Evolutionary conservation across 306 rosid genomes (phyloP).

Genomic region (Notholithocarpus densiflorus): DNA sequence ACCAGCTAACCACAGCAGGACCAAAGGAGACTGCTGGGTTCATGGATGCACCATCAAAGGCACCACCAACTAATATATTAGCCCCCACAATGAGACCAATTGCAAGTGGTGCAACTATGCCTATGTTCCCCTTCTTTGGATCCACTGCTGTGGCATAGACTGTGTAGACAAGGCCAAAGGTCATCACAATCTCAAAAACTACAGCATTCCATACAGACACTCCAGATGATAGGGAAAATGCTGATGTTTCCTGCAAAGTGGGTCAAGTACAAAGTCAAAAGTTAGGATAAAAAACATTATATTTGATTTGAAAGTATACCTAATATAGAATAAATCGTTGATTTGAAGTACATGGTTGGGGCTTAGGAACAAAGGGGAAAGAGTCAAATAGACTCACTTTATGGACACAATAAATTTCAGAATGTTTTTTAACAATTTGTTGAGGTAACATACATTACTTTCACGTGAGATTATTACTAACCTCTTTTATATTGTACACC

Average conservation of each 20-base stretch:
- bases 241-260: constrained; percentile 55
- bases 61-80: constrained; percentile 78
- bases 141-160: constrained; percentile 81
- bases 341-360: no score
- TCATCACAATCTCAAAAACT: constrained; percentile 74
- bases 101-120: constrained; percentile 68
- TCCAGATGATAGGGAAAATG: constrained; percentile 50
- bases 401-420: no score
- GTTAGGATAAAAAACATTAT: not conserved
- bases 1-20: constrained; percentile 64
- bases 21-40: constrained; percentile 84
- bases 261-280: not conserved
- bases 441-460: no score
- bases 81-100: constrained; percentile 85
- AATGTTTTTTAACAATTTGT: no score
- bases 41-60: constrained; percentile 87
- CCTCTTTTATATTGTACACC: no score
- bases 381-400: no score
- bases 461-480: no score
- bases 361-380: no score
- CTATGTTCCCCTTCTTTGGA: constrained; percentile 68
- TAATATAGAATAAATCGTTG: no score
- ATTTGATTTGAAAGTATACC: not conserved
- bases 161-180: constrained; percentile 72
- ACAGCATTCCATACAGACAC: constrained; percentile 60